Base-by-base conservation (phyloP, 2,329 filamentous ascomycete genomes). In the Penicillium sp. region DNA sequence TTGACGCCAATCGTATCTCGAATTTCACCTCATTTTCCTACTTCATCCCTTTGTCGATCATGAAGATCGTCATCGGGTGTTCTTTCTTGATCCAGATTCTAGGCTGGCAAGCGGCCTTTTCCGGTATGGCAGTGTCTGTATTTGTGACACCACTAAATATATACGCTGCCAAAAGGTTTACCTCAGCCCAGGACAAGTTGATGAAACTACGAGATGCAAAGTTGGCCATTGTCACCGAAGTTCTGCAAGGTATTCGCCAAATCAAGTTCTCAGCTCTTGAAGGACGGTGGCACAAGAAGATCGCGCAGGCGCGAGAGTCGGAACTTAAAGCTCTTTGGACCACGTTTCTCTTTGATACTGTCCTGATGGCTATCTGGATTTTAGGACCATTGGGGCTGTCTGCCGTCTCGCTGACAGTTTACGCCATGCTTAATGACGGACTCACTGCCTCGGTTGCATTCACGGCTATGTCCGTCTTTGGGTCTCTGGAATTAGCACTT, bases 221-320 rank as follows among this genome's bases (percentile, higher is more conserved):
- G 72, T 81, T 92, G 73, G 87, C 83, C 0, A 82, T 92, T 13
- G 82, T 94, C 26, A 89, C 89, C 1, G 90, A 94, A 70, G 88
- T 87, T 0, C 75, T 94, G 1, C 83, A 89, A 62, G 90, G 90
- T 7, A 92, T 93, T 59, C 84, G 89, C 1, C 90, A 94, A 71
- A 91, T 94, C 75, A 94, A 94, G 66, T 92, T 93, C 63, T 89
- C 89, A 0, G 90, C 90, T 1, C 74, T 91, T 2, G 90, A 93
- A 70, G 75, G 78, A 18, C 84, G 89, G 62, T 93, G 90, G 90
- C 85, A 91, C 68, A 78, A 80, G 14, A 88, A 87, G 56, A 89
- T 94, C 67, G 72, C 80, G 57, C 71, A 81, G 57, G 83, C 87
- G 7, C 80, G 90, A 65, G 82, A 86, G 39, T 82, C 81, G 43